These are phyloP conservation scores for Chlamydomonas schloesseri DNA, from an alignment of 139 green algal species.

Conservation along the genomic window DNA sequence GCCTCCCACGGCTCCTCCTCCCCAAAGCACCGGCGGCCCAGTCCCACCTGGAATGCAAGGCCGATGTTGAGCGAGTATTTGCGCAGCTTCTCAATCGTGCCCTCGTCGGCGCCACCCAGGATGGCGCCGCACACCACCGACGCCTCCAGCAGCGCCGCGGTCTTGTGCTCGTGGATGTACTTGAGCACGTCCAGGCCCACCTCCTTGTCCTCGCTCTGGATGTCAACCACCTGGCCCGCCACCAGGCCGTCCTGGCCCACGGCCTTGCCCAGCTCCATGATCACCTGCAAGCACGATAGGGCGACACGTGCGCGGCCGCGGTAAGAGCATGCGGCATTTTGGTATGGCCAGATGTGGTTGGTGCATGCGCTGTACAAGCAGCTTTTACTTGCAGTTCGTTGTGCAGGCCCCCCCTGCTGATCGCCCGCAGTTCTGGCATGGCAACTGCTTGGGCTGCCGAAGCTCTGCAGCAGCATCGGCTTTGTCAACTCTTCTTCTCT, in stretches of 20 bases:
- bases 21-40: neutral
- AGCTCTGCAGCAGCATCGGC: too few species aligned
- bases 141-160: slow-evolving; percentile 96
- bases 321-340: too few species aligned
- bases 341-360: too few species aligned
- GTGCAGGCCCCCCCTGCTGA: too few species aligned
- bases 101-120: slow-evolving; percentile 84
- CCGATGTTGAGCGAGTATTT: slow-evolving; percentile 96
- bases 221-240: slow-evolving; percentile 97
- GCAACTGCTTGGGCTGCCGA: too few species aligned
- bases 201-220: slow-evolving; percentile 89
- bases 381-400: too few species aligned
- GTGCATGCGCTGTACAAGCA: too few species aligned
- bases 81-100: slow-evolving; percentile 90
- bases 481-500: too few species aligned
- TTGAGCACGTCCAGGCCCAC: slow-evolving; percentile 93
- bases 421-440: too few species aligned
- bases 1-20: neutral
- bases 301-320: too few species aligned
- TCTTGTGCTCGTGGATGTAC: slow-evolving; percentile 99
- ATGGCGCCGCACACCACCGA: slow-evolving; percentile 94
- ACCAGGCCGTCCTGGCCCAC: slow-evolving; percentile 94
- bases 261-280: slow-evolving; percentile 88
- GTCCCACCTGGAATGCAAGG: slow-evolving; percentile 95
- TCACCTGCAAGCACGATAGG: slow-evolving; percentile 63